Percentiles rank a stretch among this genome's conserved stretches.
Conservation (phyloP, 495 filamentous ascomycete genomes). For the Xylaria venustula region DNA sequence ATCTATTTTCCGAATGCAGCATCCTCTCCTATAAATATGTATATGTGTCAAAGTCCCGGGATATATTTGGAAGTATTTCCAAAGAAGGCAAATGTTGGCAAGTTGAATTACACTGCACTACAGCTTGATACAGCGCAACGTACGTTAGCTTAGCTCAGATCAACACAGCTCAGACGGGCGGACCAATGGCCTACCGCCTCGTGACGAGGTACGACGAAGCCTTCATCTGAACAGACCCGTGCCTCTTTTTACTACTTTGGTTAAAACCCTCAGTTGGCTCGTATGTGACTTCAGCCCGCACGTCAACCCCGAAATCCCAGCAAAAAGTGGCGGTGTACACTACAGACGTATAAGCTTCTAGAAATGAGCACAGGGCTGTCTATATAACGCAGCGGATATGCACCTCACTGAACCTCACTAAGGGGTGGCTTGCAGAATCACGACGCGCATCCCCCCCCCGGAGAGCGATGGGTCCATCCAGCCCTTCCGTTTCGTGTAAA, state of each 20-base stretch:
- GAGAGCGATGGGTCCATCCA: slow-evolving; percentile 1
- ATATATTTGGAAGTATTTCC: slow-evolving; percentile 16
- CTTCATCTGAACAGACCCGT: background rate
- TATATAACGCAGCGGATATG: background rate
- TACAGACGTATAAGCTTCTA: slow-evolving; percentile 11
- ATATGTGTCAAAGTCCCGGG: background rate
- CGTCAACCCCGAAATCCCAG: slow-evolving; percentile 12
- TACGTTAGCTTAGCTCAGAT: background rate
- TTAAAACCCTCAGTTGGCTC: background rate
- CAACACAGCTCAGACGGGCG: background rate
- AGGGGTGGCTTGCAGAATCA: slow-evolving; percentile 5
- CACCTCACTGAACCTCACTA: background rate
- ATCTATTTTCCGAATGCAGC: background rate
- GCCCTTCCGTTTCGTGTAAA: background rate
- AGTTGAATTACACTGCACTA: background rate
- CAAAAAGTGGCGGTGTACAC: slow-evolving; percentile 12
- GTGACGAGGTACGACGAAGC: background rate
- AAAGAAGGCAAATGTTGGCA: background rate
- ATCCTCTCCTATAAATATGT: background rate
- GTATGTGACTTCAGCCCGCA: background rate
- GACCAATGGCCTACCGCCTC: background rate
- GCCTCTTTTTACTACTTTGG: too few species aligned
- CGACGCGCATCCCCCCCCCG: background rate
- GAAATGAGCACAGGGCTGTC: slow-evolving; percentile 1
- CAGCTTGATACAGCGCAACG: too few species aligned